phyloP scores from a whole-genome alignment of 2,329 filamentous ascomycete species.

The Blastomyces silverae region DNA sequence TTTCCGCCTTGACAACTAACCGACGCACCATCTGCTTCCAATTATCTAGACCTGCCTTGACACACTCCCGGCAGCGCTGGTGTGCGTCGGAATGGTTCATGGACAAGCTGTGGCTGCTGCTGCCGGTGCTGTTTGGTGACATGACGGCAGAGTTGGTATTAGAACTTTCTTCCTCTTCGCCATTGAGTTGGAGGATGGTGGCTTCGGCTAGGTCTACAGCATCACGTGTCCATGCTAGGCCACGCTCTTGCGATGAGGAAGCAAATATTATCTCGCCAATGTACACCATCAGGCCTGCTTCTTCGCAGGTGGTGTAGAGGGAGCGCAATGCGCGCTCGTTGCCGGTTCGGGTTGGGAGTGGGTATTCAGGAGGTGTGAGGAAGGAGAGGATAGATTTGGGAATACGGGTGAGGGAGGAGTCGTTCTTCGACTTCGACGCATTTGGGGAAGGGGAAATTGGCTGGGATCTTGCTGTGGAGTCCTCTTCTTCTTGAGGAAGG shows the following conservation, averaged over 20 bases:
- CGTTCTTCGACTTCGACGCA: slow-evolving; percentile 18
- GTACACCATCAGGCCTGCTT: slow-evolving; percentile 78
- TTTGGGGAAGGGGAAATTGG: slow-evolving; percentile 3
- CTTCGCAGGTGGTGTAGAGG: slow-evolving; percentile 64
- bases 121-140: not conserved
- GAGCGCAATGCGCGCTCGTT: slow-evolving; percentile 59
- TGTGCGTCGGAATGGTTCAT: slow-evolving; percentile 37
- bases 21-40: slow-evolving; percentile 74
- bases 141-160: not conserved
- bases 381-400: slow-evolving; percentile 47
- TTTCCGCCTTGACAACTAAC: slow-evolving; percentile 46
- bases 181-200: slow-evolving; percentile 41
- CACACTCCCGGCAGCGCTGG: slow-evolving; percentile 67
- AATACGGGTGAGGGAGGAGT: slow-evolving; percentile 32
- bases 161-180: slow-evolving; percentile 22
- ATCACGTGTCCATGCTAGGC: slow-evolving; percentile 82
- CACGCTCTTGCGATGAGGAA: slow-evolving; percentile 58
- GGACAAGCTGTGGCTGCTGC: slow-evolving; percentile 11
- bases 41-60: slow-evolving; percentile 68
- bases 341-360: slow-evolving; percentile 63
- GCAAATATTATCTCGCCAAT: slow-evolving; percentile 91
- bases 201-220: slow-evolving; percentile 74
- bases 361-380: slow-evolving; percentile 55
- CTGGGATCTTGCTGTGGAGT: slow-evolving; percentile 25
- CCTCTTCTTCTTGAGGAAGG: slow-evolving; percentile 40